Conservation (phyloP, 164 flowering plant genomes). For the Saururus chinensis region DNA sequence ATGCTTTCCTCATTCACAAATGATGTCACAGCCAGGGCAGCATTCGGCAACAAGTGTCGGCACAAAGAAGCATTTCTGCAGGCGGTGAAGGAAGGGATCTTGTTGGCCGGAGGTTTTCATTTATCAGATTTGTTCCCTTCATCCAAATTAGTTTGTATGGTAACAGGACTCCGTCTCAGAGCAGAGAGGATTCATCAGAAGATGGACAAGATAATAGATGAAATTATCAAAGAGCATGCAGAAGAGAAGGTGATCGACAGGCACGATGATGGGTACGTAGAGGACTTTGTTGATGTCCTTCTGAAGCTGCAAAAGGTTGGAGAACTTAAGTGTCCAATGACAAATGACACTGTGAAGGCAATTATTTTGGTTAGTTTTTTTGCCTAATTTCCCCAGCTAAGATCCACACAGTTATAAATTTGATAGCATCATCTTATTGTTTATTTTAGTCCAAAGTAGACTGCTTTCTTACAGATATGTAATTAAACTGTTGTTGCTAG, state of each 20-base stretch:
- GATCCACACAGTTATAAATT: not conserved
- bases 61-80: conserved; percentile 8
- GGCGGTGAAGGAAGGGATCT: conserved; percentile 1
- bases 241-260: not conserved
- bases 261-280: not conserved
- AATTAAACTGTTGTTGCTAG: too few species aligned
- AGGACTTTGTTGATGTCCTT: conserved; percentile 9
- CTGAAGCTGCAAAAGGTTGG: conserved; percentile 2
- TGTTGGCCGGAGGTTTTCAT: conserved; percentile 10
- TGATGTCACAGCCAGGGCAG: conserved; percentile 12
- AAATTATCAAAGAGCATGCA: conserved; percentile 17
- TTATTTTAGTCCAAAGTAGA: not conserved
- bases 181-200: conserved; percentile 13
- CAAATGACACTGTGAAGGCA: conserved; percentile 4
- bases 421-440: not conserved
- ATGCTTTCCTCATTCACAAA: conserved; percentile 8
- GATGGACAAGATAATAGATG: conserved; percentile 11
- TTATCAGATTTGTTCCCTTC: conserved; percentile 26
- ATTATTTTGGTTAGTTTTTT: conserved; percentile 5
- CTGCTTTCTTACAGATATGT: not conserved
- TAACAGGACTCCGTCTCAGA: conserved; percentile 12
- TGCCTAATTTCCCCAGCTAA: not conserved
- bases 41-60: conserved; percentile 18
- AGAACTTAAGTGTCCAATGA: not conserved
- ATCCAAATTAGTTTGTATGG: conserved; percentile 6